Percentiles rank a stretch among this genome's conserved stretches.
These are phyloP conservation scores for Linderniella brevidens DNA, from an alignment of 257 asterid genomes.

Conservation along the genomic window DNA sequence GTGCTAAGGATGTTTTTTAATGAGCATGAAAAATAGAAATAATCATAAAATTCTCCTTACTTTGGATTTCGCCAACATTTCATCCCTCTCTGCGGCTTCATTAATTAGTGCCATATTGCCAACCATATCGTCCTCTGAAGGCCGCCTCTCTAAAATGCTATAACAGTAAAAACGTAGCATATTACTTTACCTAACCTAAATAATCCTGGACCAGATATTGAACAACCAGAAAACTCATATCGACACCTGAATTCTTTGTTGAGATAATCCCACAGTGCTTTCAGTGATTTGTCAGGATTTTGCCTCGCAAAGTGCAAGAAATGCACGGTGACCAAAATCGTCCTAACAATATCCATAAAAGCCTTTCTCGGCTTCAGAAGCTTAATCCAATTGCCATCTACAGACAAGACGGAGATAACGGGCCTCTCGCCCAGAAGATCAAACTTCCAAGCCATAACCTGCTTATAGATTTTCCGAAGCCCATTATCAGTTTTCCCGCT, in stretches of 20 bases:
- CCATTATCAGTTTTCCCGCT: constrained; percentile 54
- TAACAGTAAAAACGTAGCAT: constrained; percentile 7
- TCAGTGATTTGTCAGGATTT: constrained; percentile 39
- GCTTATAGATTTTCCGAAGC: constrained; percentile 40
- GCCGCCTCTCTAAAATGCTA: constrained; percentile 42
- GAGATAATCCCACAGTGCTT: constrained; percentile 64
- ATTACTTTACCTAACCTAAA: background rate
- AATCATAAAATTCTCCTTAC: constrained; percentile 23
- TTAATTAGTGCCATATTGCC: constrained; percentile 36
- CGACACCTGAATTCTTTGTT: constrained; percentile 54
- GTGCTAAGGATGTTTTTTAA: background rate
- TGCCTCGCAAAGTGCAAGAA: constrained; percentile 38
- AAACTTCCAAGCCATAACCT: constrained; percentile 67
- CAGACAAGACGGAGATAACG: constrained; percentile 45
- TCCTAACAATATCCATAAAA: constrained; percentile 29
- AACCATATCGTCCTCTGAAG: constrained; percentile 56
- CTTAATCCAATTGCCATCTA: constrained; percentile 56
- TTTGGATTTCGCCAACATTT: constrained; percentile 41
- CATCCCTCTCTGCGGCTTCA: constrained; percentile 49
- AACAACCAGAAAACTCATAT: constrained; percentile 5
- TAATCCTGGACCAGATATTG: background rate
- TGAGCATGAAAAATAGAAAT: background rate
- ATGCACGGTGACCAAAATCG: constrained; percentile 42
- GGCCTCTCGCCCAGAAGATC: constrained; percentile 36
- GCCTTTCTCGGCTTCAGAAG: constrained; percentile 63